A percentile compares a stretch with the other conserved stretches of the same genome.
Evolutionary conservation across 805 yeast species (phyloP).

Genomic region (Dipodascus geniculatus): DNA sequence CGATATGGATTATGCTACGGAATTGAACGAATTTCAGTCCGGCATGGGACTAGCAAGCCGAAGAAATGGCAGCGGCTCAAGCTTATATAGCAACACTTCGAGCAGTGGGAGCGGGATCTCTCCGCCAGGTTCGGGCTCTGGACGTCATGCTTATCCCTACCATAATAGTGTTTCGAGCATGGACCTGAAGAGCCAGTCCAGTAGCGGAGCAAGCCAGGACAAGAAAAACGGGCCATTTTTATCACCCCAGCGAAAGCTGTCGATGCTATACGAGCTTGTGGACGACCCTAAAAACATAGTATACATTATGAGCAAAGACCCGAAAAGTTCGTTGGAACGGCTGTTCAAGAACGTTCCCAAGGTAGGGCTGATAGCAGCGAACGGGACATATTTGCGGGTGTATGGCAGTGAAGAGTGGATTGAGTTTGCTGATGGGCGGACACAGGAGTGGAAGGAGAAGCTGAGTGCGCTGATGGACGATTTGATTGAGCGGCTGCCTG

Average conservation of each 20-base stretch:
- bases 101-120: not conserved
- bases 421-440: constrained; percentile 13
- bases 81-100: not conserved
- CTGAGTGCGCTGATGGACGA: constrained; percentile 44
- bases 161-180: not conserved
- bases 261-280: constrained; percentile 48
- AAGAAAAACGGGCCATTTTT: constrained; percentile 16
- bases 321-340: constrained; percentile 52
- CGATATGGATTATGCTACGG: not conserved
- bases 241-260: constrained; percentile 47
- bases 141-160: not conserved
- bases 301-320: constrained; percentile 57
- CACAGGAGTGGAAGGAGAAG: constrained; percentile 43
- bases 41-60: not conserved
- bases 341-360: constrained; percentile 54
- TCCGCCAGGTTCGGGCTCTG: not conserved
- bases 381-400: constrained; percentile 63
- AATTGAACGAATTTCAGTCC: not conserved
- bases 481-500: constrained; percentile 68
- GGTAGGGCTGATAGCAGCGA: constrained; percentile 80
- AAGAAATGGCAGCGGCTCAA: not conserved
- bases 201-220: too few species aligned
- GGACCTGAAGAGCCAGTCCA: too few species aligned
- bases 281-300: constrained; percentile 51
- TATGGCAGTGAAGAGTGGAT: constrained; percentile 12